Conservation (phyloP, 345 rosid species). For the Bruguiera parviflora region DNA sequence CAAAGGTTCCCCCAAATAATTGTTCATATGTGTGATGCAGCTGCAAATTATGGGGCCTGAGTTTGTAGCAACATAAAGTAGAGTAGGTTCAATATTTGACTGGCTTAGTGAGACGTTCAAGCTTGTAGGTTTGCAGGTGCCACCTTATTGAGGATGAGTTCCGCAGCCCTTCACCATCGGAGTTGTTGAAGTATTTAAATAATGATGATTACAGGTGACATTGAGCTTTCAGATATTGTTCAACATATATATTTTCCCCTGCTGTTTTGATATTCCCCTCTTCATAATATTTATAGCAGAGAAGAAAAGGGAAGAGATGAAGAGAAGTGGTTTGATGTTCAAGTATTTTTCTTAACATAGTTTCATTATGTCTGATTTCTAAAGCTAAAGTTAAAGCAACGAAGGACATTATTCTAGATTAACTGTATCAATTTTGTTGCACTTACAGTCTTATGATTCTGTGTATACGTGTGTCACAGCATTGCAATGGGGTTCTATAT, state of each 20-base stretch:
- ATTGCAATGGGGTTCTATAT: constrained; percentile 75
- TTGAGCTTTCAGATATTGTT: background rate
- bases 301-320: too few species aligned
- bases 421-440: constrained; percentile 5
- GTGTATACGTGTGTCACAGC: constrained; percentile 36
- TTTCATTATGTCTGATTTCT: too few species aligned
- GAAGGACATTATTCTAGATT: background rate
- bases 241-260: background rate
- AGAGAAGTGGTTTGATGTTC: too few species aligned
- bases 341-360: too few species aligned
- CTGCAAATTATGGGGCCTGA: background rate
- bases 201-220: constrained; percentile 83
- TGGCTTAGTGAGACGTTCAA: constrained; percentile 1
- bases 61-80: background rate
- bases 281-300: background rate
- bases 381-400: background rate
- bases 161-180: constrained; percentile 57
- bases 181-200: constrained; percentile 69
- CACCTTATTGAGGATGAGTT: constrained; percentile 78
- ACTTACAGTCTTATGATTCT: constrained; percentile 1
- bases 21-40: background rate
- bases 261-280: background rate
- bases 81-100: constrained; percentile 1
- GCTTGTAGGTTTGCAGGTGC: constrained; percentile 73
- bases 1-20: background rate